These are phyloP conservation scores for Golubevia sp. DNA, from an alignment of 1,284 basidiomycete genomes.

Conservation along the genomic window DNA sequence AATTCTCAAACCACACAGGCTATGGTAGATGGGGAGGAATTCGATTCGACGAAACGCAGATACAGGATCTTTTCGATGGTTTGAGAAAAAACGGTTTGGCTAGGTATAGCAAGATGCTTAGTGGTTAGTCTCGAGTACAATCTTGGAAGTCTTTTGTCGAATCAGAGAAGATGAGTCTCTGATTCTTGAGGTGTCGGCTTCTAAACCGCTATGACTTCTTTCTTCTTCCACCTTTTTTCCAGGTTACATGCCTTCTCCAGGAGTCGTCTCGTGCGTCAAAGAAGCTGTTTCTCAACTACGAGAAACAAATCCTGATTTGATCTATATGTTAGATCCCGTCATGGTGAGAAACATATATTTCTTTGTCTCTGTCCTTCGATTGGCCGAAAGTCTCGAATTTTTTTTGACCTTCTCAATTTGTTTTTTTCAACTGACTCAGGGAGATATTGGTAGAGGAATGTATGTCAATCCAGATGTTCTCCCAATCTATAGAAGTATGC, in stretches of 20 bases:
- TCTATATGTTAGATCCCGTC: constrained; percentile 81
- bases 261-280: constrained; percentile 74
- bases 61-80: constrained; percentile 59
- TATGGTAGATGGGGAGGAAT: constrained; percentile 63
- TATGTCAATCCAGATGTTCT: constrained; percentile 89
- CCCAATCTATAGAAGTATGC: constrained; percentile 80
- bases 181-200: not conserved
- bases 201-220: constrained; percentile 2
- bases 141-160: constrained; percentile 74
- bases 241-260: constrained; percentile 87
- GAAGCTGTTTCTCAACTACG: constrained; percentile 71
- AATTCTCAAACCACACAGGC: constrained; percentile 89
- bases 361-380: not conserved
- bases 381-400: constrained; percentile 9
- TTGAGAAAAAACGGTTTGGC: constrained; percentile 43
- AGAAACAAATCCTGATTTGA: constrained; percentile 67
- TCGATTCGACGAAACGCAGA: constrained; percentile 61
- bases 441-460: no score
- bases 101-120: constrained; percentile 43
- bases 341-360: constrained; percentile 67
- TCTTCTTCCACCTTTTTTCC: constrained; percentile 25
- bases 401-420: constrained; percentile 9
- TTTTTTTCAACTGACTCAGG: no score
- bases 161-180: constrained; percentile 57
- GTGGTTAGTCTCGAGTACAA: constrained; percentile 64